Evolutionary conservation across 2,329 filamentous ascomycete genomes (phyloP), one percentile per base, ranked within the genome.

Genomic region (Pleurostoma richardsiae): DNA sequence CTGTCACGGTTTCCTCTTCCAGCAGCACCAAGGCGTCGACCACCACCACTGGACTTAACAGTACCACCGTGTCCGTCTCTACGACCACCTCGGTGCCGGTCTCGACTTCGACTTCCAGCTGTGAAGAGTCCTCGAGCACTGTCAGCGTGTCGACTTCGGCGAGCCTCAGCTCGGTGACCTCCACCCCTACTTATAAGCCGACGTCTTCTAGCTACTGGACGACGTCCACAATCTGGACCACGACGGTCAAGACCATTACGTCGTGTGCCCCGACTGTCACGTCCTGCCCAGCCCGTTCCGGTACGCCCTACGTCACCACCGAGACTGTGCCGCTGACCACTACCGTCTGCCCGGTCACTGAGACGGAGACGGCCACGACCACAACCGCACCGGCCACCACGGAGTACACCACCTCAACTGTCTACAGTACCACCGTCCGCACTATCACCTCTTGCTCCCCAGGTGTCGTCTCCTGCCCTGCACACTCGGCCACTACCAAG

Each of bases 401-500:
- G 19, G 19, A 43, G 30, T 43, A 58, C 44, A 57, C 55, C 29
- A 68, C 66, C 29, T 69, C 65, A 45, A 68, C 66, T n/a, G 59
- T 72, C 44, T 70, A 62, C 57, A 64, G 63, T 43, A 71, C 66
- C 26, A 53, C 54, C 10, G 57, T 80, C 52, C 69, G 76, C 52
- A 83, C 79, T 53, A 68, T 81, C 62, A 80, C 74, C 57, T 74
- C 73, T 38, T 82, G 79, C 62, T 71, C 69, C 42, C 66, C 77
- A 11, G 56, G 58, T n/a, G 61, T 71, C 4, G 58, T 56, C 31
- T 56, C 68, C 62, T 71, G 68, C 56, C 66, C 68, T 8, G 59
- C 51, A 2, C 57, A 56, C 33, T 56, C 62, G 31, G 61, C 70
- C 33, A 66, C 63, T n/a, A 73, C 70, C 4, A 19, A 19, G 19